A percentile compares a stretch with the other conserved stretches of the same genome.
Evolutionary conservation across 1,284 basidiomycete genomes (phyloP).

Genomic region (Cryptococcus jaspeensis): DNA sequence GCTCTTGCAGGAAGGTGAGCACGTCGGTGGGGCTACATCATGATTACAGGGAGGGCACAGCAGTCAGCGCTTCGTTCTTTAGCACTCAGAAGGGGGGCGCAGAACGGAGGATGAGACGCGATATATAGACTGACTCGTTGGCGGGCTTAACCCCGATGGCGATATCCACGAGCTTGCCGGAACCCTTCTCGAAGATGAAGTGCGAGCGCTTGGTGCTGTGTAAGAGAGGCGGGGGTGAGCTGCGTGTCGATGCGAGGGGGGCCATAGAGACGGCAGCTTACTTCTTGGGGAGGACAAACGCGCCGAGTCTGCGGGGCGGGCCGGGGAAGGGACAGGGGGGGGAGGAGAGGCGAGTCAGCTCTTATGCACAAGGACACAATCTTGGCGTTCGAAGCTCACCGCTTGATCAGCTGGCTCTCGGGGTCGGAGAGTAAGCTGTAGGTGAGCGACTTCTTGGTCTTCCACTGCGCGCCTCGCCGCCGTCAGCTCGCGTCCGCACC

Average conservation of each 20-base stretch:
- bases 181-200: constrained; percentile 82
- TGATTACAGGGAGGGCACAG: not conserved
- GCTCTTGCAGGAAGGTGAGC: constrained; percentile 12
- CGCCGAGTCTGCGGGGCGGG: constrained; percentile 65
- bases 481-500: not conserved
- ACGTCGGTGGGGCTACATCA: constrained; percentile 13
- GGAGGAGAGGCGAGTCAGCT: not conserved
- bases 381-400: too few relatives aligned
- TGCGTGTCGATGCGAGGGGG: too few relatives aligned
- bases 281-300: constrained; percentile 66
- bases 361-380: not conserved
- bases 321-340: too few relatives aligned
- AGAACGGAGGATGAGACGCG: not conserved
- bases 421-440: constrained; percentile 87
- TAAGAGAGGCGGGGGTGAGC: constrained; percentile 6
- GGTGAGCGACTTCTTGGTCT: constrained; percentile 67
- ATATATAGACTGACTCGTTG: constrained; percentile 54
- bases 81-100: not conserved
- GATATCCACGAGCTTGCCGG: constrained; percentile 75
- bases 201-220: constrained; percentile 75
- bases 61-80: not conserved
- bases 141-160: constrained; percentile 77
- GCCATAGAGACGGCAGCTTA: constrained; percentile 20
- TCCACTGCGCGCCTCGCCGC: constrained; percentile 38
- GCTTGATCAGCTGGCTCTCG: constrained; percentile 71